Percentiles rank a stretch among this genome's conserved stretches.
phyloP scores from a whole-genome alignment of 164 flowering plant species.

The Aristolochia fimbriata region DNA sequence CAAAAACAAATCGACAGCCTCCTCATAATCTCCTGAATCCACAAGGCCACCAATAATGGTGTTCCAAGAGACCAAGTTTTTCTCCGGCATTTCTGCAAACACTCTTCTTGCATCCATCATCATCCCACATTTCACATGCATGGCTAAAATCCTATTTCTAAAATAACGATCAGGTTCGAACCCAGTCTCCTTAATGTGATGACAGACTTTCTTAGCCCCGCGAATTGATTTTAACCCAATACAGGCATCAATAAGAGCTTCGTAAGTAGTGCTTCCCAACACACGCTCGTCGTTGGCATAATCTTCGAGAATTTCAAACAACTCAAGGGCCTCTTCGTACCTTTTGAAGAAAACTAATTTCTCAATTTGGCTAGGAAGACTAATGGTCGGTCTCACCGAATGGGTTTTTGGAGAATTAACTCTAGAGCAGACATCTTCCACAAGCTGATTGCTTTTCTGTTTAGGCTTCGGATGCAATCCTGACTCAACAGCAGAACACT shows the following conservation, averaged over 20 bases:
- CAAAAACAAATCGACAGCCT: slow-evolving; percentile 38
- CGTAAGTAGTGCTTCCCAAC: slow-evolving; percentile 28
- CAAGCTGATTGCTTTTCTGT: slow-evolving; percentile 18
- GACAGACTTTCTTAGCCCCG: slow-evolving; percentile 34
- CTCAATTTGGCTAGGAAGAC: slow-evolving; percentile 17
- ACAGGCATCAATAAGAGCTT: slow-evolving; percentile 49
- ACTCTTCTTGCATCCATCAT: slow-evolving; percentile 40
- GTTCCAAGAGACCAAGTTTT: slow-evolving; percentile 40
- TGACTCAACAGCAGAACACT: slow-evolving; percentile 31
- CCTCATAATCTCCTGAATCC: slow-evolving; percentile 32
- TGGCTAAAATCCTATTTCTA: slow-evolving; percentile 42
- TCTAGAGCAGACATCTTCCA: not conserved
- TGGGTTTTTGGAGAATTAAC: slow-evolving; percentile 4
- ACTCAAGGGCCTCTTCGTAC: slow-evolving; percentile 42
- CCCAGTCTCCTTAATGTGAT: slow-evolving; percentile 28
- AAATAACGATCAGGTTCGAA: slow-evolving; percentile 37
- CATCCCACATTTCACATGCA: slow-evolving; percentile 60
- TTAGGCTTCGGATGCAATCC: slow-evolving; percentile 42
- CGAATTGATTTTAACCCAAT: slow-evolving; percentile 38
- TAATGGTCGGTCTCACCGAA: slow-evolving; percentile 6
- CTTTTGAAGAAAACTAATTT: slow-evolving; percentile 17
- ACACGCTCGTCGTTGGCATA: slow-evolving; percentile 18
- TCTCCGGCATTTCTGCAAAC: slow-evolving; percentile 56
- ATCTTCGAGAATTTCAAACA: slow-evolving; percentile 39
- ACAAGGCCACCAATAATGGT: slow-evolving; percentile 41